Conservation (phyloP, 768 basidiomycete genomes). For the Multifurca ochricompacta region DNA sequence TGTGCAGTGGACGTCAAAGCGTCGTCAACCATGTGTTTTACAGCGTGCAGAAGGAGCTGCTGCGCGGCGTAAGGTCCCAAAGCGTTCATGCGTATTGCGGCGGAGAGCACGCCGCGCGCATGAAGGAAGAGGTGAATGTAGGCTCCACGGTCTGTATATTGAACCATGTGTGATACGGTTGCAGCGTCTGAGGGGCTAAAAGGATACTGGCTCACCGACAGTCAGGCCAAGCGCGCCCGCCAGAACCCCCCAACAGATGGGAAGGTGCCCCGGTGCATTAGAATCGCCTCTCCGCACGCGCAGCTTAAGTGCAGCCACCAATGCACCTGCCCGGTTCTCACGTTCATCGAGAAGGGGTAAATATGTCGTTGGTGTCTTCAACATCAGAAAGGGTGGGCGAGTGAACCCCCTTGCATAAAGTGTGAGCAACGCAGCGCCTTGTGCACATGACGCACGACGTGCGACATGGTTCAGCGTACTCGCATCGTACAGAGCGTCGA, state of each 20-base stretch:
- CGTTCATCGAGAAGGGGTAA: constrained; percentile 18
- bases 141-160: constrained; percentile 61
- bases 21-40: constrained; percentile 56
- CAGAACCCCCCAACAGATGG: constrained; percentile 85
- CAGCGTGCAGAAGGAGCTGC: constrained; percentile 69
- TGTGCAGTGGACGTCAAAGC: constrained; percentile 30
- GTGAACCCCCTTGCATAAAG: constrained; percentile 80
- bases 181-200: background rate
- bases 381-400: constrained; percentile 34
- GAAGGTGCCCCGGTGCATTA: constrained; percentile 66
- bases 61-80: constrained; percentile 92
- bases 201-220: constrained; percentile 42
- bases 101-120: constrained; percentile 81
- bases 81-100: constrained; percentile 84
- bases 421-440: constrained; percentile 88
- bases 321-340: constrained; percentile 22
- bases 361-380: constrained; percentile 23
- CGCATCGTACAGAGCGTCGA: constrained; percentile 75
- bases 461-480: constrained; percentile 90
- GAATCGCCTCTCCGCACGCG: constrained; percentile 50
- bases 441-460: constrained; percentile 78
- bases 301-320: constrained; percentile 67
- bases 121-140: constrained; percentile 92
- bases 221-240: constrained; percentile 68
- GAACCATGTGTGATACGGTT: background rate